phyloP scores from a whole-genome alignment of 495 filamentous ascomycete genomes.

The Talaromyces proteolyticus region DNA sequence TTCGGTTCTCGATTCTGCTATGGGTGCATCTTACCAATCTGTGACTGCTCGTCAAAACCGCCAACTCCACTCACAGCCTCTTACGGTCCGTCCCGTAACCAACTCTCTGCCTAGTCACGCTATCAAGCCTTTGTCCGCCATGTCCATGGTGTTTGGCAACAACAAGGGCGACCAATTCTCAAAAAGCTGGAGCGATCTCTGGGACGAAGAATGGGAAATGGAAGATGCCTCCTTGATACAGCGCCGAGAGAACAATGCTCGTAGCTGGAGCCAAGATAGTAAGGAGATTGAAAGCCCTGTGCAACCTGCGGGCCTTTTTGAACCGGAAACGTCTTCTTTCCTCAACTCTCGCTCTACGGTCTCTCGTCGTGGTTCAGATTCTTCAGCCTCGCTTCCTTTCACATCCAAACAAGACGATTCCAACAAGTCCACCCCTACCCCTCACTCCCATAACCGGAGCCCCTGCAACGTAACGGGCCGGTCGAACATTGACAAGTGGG shows the following conservation, averaged over 20 bases:
- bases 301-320: constrained; percentile 20
- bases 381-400: not conserved
- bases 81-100: constrained; percentile 56
- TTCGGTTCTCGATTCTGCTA: constrained; percentile 68
- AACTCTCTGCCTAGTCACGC: constrained; percentile 73
- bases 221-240: constrained; percentile 49
- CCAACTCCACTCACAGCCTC: constrained; percentile 24
- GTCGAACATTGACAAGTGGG: constrained; percentile 75
- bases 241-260: constrained; percentile 68
- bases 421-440: not conserved
- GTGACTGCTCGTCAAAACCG: constrained; percentile 40
- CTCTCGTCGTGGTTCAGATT: not conserved
- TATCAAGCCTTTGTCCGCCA: constrained; percentile 55
- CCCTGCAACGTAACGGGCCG: constrained; percentile 46
- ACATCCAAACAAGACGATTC: not conserved
- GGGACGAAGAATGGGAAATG: constrained; percentile 74
- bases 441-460: not conserved
- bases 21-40: constrained; percentile 66
- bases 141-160: constrained; percentile 74
- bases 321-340: constrained; percentile 44
- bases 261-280: constrained; percentile 78
- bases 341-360: constrained; percentile 31
- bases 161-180: constrained; percentile 65
- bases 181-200: constrained; percentile 97
- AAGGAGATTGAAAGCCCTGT: constrained; percentile 30